These are phyloP conservation scores for Xylaria sp. DNA, from an alignment of 2,329 filamentous ascomycete species.

Conservation along the genomic window DNA sequence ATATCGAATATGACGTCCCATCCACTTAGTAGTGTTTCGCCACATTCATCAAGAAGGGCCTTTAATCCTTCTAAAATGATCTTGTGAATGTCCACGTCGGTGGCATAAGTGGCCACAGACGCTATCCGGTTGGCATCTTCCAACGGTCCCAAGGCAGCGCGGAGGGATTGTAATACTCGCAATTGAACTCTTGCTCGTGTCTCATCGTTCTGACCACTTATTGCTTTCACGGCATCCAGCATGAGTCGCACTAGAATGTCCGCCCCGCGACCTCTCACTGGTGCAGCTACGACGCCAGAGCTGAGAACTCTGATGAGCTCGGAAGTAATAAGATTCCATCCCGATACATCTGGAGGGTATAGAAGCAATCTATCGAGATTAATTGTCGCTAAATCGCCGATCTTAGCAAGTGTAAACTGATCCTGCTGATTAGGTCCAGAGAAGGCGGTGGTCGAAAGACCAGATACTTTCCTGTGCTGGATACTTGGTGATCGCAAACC, in stretches of 20 bases:
- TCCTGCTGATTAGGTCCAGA: conserved; percentile 69
- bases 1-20: conserved; percentile 90
- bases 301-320: conserved; percentile 65
- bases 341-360: conserved; percentile 73
- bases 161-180: conserved; percentile 75
- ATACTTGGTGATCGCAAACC: conserved; percentile 46
- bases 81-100: conserved; percentile 83
- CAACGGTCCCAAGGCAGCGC: conserved; percentile 69
- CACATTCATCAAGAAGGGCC: conserved; percentile 85
- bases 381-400: conserved; percentile 77
- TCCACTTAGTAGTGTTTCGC: conserved; percentile 82
- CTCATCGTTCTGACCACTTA: conserved; percentile 63
- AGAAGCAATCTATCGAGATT: conserved; percentile 80
- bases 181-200: conserved; percentile 72
- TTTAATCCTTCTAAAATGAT: conserved; percentile 83
- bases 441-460: conserved; percentile 58
- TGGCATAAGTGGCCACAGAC: conserved; percentile 68
- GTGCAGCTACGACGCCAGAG: conserved; percentile 59
- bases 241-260: conserved; percentile 71
- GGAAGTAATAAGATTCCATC: conserved; percentile 76
- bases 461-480: conserved; percentile 60
- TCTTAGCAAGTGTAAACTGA: conserved; percentile 76
- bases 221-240: conserved; percentile 67
- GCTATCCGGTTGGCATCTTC: conserved; percentile 63
- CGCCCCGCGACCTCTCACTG: conserved; percentile 69